Percentiles rank a stretch among this genome's conserved stretches.
These are phyloP conservation scores for Amyloporia xantha DNA, from an alignment of 768 basidiomycete species.

Conservation along the genomic window DNA sequence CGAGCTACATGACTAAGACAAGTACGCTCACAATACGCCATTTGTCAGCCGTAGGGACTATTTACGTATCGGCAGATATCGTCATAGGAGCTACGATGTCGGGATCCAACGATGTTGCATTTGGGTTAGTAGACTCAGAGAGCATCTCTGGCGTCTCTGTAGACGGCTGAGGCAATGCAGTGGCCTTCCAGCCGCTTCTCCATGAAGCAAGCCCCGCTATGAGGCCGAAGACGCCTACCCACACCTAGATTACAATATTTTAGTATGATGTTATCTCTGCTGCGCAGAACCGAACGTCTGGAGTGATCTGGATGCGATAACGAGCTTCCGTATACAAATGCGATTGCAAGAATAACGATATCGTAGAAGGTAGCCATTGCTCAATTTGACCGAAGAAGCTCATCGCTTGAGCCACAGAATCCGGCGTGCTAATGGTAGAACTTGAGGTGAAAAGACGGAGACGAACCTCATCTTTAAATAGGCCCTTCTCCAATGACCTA, in stretches of 20 bases:
- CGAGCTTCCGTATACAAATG: no score
- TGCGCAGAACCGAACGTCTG: not conserved
- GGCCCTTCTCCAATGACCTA: slow-evolving; percentile 65
- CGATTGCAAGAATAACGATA: no score
- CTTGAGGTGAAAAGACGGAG: slow-evolving; percentile 10
- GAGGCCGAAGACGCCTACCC: slow-evolving; percentile 36
- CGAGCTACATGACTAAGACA: no score
- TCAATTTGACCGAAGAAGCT: no score
- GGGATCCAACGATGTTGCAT: not conserved
- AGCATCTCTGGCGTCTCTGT: slow-evolving; percentile 1
- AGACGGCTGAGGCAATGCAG: slow-evolving; percentile 35
- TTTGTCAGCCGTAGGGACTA: no score
- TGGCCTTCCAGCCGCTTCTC: slow-evolving; percentile 67
- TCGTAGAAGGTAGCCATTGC: no score
- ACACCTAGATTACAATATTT: slow-evolving; percentile 23
- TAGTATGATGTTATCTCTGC: not conserved
- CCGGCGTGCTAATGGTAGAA: no score
- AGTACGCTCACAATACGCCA: no score
- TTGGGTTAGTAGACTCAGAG: not conserved
- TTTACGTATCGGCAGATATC: not conserved
- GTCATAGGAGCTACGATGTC: not conserved
- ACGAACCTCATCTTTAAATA: slow-evolving; percentile 59
- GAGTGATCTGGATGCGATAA: no score
- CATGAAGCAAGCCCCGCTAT: slow-evolving; percentile 55
- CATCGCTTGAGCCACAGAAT: no score